Conservation (phyloP, 306 rosid genomes). For the Vigna angularis region DNA sequence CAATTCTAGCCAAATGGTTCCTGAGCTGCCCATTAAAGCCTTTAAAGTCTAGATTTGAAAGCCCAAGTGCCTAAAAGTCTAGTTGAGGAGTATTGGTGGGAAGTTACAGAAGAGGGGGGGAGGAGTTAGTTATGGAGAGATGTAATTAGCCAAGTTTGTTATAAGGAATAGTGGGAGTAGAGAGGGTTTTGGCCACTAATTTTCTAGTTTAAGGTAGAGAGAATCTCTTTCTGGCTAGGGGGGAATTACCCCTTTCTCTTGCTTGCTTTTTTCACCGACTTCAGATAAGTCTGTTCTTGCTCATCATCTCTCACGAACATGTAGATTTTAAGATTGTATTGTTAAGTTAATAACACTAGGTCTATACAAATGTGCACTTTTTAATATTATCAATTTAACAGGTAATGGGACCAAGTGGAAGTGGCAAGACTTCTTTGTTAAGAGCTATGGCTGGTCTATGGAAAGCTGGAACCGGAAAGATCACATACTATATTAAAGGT, state of each 20-base stretch:
- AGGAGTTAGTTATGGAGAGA: neutral
- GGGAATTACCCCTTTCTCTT: too few species aligned
- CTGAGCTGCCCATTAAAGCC: too few species aligned
- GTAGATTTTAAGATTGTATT: neutral
- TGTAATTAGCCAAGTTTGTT: neutral
- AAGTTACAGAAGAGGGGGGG: too few species aligned
- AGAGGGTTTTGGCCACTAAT: neutral
- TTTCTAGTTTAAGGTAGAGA: neutral
- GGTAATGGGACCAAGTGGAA: constrained; percentile 94
- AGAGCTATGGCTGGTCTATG: constrained; percentile 97
- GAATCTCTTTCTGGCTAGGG: neutral
- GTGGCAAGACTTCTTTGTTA: constrained; percentile 91
- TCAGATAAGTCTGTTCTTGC: too few species aligned
- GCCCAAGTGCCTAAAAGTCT: too few species aligned
- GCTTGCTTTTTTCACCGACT: too few species aligned
- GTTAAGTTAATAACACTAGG: constrained; percentile 3
- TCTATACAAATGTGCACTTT: constrained; percentile 31
- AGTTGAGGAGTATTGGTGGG: too few species aligned
- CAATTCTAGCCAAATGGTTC: neutral
- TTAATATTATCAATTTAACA: constrained; percentile 46
- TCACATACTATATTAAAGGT: constrained; percentile 70
- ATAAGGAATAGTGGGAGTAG: neutral
- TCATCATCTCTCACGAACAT: neutral
- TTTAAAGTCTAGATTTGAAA: too few species aligned
- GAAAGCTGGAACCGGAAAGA: constrained; percentile 82